Evolutionary conservation across 2,329 filamentous ascomycete species (phyloP).

Genomic region (Chaetoscypha palmicola): DNA sequence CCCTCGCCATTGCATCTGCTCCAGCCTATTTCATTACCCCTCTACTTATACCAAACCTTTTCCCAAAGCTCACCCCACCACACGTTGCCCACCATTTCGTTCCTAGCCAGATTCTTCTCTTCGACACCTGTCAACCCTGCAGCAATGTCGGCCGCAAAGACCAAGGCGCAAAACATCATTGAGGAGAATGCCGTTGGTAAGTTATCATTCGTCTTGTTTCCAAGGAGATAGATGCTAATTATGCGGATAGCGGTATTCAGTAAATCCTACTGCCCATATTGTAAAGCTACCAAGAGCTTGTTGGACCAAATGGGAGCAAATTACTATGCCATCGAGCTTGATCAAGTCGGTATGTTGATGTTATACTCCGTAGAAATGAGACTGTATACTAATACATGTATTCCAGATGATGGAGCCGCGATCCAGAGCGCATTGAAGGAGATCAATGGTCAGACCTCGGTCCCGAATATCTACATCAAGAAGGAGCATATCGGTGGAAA

Average conservation of each 20-base stretch:
- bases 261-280: slow-evolving; percentile 96
- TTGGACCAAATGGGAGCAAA: slow-evolving; percentile 65
- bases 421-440: slow-evolving; percentile 79
- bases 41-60: too few relatives aligned
- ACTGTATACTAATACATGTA: slow-evolving; percentile 10
- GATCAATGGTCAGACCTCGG: slow-evolving; percentile 76
- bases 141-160: slow-evolving; percentile 75
- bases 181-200: slow-evolving; percentile 79
- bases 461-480: slow-evolving; percentile 92
- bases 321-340: slow-evolving; percentile 72
- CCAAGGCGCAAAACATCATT: slow-evolving; percentile 80
- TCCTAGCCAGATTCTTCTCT: slow-evolving; percentile 67
- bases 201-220: slow-evolving; percentile 28
- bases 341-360: slow-evolving; percentile 63
- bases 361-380: not conserved
- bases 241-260: slow-evolving; percentile 71
- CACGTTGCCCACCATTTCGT: slow-evolving; percentile 45
- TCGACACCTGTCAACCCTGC: slow-evolving; percentile 49
- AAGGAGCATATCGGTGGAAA: slow-evolving; percentile 94
- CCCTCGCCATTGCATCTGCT: not conserved
- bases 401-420: slow-evolving; percentile 67
- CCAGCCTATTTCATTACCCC: not conserved
- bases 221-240: too few relatives aligned
- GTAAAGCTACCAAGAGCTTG: slow-evolving; percentile 68
- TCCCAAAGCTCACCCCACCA: slow-evolving; percentile 8